Conservation (phyloP, 345 rosid species). For the Bretschneidera sinensis region DNA sequence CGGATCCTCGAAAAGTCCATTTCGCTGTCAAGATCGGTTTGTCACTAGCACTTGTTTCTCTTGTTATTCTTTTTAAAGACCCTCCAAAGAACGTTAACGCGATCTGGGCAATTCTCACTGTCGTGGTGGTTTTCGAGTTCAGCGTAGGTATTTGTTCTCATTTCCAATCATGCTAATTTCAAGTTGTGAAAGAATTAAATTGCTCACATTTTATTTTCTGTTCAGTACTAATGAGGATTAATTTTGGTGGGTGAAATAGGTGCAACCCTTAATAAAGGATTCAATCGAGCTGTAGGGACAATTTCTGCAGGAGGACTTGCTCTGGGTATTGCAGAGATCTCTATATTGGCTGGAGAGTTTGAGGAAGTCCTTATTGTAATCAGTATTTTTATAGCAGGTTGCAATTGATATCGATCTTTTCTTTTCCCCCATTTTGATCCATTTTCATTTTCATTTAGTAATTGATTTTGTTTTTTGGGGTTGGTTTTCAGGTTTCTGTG, state of each 20-base stretch:
- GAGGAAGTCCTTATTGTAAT: slow-evolving; percentile 45
- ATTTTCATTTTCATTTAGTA: neutral
- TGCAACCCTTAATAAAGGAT: slow-evolving; percentile 83
- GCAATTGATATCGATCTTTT: neutral
- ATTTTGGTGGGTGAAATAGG: slow-evolving; percentile 30
- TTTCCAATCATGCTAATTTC: neutral
- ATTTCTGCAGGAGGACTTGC: slow-evolving; percentile 81
- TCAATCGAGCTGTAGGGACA: slow-evolving; percentile 85
- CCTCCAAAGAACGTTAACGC: slow-evolving; percentile 36
- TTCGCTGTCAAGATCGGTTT: slow-evolving; percentile 76
- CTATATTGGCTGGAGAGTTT: slow-evolving; percentile 35
- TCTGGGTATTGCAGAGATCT: slow-evolving; percentile 67
- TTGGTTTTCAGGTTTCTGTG: slow-evolving; percentile 49
- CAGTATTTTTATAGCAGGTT: slow-evolving; percentile 81
- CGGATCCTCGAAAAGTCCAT: slow-evolving; percentile 54
- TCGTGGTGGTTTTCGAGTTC: slow-evolving; percentile 83
- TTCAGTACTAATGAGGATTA: neutral
- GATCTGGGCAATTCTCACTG: slow-evolving; percentile 86
- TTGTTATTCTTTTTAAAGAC: slow-evolving; percentile 56
- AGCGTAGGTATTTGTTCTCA: slow-evolving; percentile 69
- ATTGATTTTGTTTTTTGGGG: too few relatives aligned
- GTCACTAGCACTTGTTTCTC: slow-evolving; percentile 46
- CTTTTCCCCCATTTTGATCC: neutral
- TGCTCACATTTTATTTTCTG: too few relatives aligned
- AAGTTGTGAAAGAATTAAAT: too few relatives aligned